Conservation (phyloP, 306 rosid genomes). For the Gillenia trifoliata region DNA sequence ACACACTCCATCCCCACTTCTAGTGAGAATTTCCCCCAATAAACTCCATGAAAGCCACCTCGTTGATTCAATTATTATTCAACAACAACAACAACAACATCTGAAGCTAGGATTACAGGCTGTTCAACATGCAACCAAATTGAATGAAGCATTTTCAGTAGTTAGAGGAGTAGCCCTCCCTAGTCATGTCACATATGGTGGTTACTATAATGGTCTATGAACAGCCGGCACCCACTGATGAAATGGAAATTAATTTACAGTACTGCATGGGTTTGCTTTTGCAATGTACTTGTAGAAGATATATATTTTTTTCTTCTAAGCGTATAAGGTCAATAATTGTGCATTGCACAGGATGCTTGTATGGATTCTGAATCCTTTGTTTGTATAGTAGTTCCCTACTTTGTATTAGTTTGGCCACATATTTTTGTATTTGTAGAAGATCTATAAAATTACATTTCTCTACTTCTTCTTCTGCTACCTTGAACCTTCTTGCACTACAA, state of each 20-base stretch:
- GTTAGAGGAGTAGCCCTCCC: conserved; percentile 46
- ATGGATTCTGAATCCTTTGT: not conserved
- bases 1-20: not conserved
- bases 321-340: not conserved
- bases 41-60: conserved; percentile 49
- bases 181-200: conserved; percentile 62
- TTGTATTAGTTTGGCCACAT: not conserved
- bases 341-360: not conserved
- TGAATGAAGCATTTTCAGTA: conserved; percentile 65
- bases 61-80: conserved; percentile 32
- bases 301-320: not conserved
- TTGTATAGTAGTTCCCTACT: not conserved
- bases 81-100: no score
- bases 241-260: not conserved
- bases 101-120: conserved; percentile 42
- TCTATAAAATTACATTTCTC: no score
- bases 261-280: not conserved
- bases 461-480: not conserved
- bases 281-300: not conserved
- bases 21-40: conserved; percentile 27
- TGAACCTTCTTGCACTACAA: not conserved
- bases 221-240: not conserved
- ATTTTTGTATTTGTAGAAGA: not conserved
- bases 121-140: conserved; percentile 49
- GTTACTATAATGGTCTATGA: conserved; percentile 45